Evolutionary conservation across 306 rosid genomes (phyloP).

Genomic region (Bauhinia variegata): DNA sequence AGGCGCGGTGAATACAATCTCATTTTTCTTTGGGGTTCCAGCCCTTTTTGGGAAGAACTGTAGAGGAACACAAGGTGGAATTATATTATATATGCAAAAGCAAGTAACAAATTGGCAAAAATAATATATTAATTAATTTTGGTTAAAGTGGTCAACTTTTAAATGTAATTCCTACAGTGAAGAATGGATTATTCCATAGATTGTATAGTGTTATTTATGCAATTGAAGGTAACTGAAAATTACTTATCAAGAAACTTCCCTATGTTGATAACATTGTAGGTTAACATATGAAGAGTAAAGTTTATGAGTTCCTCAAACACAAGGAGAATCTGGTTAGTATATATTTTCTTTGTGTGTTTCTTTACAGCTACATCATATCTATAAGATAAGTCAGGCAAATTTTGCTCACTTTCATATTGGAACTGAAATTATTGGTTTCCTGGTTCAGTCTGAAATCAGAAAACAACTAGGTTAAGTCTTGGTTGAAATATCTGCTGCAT

Average conservation of each 20-base stretch:
- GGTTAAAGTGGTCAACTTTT: neutral
- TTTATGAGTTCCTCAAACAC: neutral
- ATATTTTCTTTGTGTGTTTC: neutral
- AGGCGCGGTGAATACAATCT: slow-evolving; percentile 81
- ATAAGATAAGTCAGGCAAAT: neutral
- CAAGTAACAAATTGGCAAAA: slow-evolving; percentile 15
- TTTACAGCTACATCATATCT: neutral
- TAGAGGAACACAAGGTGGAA: slow-evolving; percentile 35
- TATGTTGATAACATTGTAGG: slow-evolving; percentile 6
- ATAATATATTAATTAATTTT: slow-evolving; percentile 26
- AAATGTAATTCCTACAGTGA: slow-evolving; percentile 15
- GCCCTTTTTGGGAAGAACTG: slow-evolving; percentile 86
- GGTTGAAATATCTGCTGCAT: neutral
- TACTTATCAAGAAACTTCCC: neutral
- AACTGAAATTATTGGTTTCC: no score
- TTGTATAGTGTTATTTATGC: slow-evolving; percentile 15
- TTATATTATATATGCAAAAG: slow-evolving; percentile 26
- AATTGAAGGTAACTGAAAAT: slow-evolving; percentile 14
- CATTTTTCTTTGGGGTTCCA: slow-evolving; percentile 87
- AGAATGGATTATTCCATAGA: slow-evolving; percentile 26
- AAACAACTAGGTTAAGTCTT: neutral
- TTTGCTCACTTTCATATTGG: neutral
- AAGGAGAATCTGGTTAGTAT: neutral
- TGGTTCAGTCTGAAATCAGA: neutral
- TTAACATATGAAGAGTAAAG: neutral